Conservation (phyloP, 2,329 filamentous ascomycete genomes). For the Neonectria magnoliae region DNA sequence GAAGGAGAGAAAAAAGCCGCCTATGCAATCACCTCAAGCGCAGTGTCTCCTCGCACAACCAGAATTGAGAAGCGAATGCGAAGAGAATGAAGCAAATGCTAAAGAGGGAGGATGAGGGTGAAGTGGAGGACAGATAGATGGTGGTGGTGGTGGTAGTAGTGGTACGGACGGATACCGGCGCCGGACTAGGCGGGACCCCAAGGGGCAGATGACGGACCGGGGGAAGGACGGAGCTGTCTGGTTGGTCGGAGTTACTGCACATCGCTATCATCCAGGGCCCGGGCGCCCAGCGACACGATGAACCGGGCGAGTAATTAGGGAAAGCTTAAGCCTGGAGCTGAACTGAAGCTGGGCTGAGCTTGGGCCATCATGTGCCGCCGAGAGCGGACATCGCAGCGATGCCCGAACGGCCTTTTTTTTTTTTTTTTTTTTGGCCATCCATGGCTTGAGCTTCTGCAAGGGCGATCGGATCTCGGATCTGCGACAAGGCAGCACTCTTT, state of each 20-base stretch:
- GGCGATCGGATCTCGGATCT: conserved; percentile 3
- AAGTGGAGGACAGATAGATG: conserved; percentile 6
- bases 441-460: conserved; percentile 4
- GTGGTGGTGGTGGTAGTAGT: neutral
- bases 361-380: neutral
- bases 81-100: neutral
- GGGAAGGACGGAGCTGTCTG: neutral
- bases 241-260: neutral
- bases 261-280: neutral
- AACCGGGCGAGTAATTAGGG: neutral
- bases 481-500: neutral
- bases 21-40: neutral
- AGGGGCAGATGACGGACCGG: neutral
- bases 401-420: neutral
- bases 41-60: neutral
- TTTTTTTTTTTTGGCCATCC: too few species aligned
- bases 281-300: neutral
- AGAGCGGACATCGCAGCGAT: neutral
- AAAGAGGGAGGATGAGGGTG: neutral
- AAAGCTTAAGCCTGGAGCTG: neutral
- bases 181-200: neutral
- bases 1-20: neutral
- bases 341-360: conserved; percentile 9
- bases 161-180: neutral
- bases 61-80: neutral